These are phyloP conservation scores for Claviceps arundinis DNA, from an alignment of 2,329 filamentous ascomycete genomes.

Conservation along the genomic window DNA sequence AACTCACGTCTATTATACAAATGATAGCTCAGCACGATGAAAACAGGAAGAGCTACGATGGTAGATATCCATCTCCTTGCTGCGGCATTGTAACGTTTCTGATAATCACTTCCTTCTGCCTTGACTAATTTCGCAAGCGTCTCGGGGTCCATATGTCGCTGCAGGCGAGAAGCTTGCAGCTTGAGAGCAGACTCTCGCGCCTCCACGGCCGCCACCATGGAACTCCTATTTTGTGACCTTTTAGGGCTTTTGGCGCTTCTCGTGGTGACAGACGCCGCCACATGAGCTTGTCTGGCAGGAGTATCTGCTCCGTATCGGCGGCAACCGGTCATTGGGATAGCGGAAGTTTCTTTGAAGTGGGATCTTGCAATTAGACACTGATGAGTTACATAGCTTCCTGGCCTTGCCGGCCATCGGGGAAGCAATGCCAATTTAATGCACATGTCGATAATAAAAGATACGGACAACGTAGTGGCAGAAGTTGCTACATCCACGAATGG, in stretches of 20 bases:
- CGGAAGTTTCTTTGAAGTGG: neutral
- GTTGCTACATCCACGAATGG: too few relatives aligned
- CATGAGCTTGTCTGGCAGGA: neutral
- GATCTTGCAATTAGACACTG: neutral
- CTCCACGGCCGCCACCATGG: slow-evolving; percentile 8
- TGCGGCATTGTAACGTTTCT: slow-evolving; percentile 29
- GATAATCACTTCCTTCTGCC: slow-evolving; percentile 21
- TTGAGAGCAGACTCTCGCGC: slow-evolving; percentile 10
- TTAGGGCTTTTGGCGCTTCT: neutral
- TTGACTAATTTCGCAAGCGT: slow-evolving; percentile 10
- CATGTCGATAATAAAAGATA: neutral
- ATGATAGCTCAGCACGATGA: slow-evolving; percentile 41
- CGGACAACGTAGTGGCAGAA: too few relatives aligned
- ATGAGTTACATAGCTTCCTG: neutral
- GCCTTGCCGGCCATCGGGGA: neutral
- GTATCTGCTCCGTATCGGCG: neutral
- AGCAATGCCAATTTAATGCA: neutral
- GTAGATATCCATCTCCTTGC: slow-evolving; percentile 31
- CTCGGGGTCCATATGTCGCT: slow-evolving; percentile 7
- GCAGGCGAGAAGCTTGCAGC: slow-evolving; percentile 11
- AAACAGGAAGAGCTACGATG: slow-evolving; percentile 40
- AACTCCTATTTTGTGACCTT: too few relatives aligned
- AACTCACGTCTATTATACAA: slow-evolving; percentile 37
- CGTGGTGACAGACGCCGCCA: neutral
- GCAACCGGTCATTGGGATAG: neutral